A percentile compares a stretch with the other conserved stretches of the same genome.
Evolutionary conservation across 2,329 filamentous ascomycete species (phyloP).

Genomic region (Aspergillus cejpii): DNA sequence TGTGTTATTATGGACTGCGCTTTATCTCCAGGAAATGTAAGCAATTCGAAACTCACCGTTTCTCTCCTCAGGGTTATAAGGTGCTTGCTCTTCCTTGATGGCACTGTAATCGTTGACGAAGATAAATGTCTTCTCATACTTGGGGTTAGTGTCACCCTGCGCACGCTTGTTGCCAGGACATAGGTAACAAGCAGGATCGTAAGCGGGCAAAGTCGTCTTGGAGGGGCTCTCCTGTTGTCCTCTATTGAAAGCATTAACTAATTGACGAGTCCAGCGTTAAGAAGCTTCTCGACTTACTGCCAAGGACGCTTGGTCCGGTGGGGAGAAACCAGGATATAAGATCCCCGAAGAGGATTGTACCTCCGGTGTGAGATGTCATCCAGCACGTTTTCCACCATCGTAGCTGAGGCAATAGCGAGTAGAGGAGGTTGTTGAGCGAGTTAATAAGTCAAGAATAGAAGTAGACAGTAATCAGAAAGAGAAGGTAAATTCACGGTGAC

Average conservation of each 20-base stretch:
- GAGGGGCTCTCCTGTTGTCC: conserved; percentile 68
- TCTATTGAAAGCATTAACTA: conserved; percentile 40
- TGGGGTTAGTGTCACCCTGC: conserved; percentile 76
- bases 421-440: conserved; percentile 4
- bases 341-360: conserved; percentile 84
- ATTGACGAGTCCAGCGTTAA: not conserved
- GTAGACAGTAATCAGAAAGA: conserved; percentile 1
- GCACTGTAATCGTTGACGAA: conserved; percentile 98
- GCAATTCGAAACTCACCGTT: conserved; percentile 47
- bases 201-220: conserved; percentile 64
- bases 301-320: conserved; percentile 95
- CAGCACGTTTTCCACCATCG: conserved; percentile 68
- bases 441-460: conserved; percentile 2
- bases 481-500: not conserved
- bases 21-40: no score
- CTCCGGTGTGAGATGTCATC: conserved; percentile 95
- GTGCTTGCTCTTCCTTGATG: conserved; percentile 84
- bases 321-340: conserved; percentile 89
- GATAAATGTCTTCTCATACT: conserved; percentile 79
- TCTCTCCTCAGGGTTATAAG: conserved; percentile 56
- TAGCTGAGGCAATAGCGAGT: conserved; percentile 8
- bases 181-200: conserved; percentile 89
- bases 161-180: conserved; percentile 88
- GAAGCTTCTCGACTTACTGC: conserved; percentile 62
- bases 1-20: not conserved